Conservation (phyloP, 495 filamentous ascomycete genomes). For the Tuber brumale region DNA sequence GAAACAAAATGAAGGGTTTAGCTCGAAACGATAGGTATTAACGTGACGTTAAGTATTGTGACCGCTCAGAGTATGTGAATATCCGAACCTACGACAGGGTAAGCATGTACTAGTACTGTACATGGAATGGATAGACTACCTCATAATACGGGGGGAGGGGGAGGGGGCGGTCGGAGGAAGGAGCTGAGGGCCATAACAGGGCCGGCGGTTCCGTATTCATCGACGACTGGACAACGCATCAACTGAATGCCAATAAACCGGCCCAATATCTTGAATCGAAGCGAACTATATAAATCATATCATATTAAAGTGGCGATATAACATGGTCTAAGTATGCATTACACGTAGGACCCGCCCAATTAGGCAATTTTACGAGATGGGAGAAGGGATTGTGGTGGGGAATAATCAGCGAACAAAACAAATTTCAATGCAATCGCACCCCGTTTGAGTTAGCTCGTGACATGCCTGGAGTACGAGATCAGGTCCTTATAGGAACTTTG, state of each 20-base stretch:
- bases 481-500: not conserved
- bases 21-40: not conserved
- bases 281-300: slow-evolving; percentile 1
- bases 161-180: not conserved
- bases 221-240: slow-evolving; percentile 5
- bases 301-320: slow-evolving; percentile 4
- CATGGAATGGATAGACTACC: not conserved
- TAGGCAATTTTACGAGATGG: not conserved
- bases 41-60: not conserved
- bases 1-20: not conserved
- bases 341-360: slow-evolving; percentile 2
- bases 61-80: not conserved
- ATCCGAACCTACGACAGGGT: not conserved
- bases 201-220: not conserved
- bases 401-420: slow-evolving; percentile 4
- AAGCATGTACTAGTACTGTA: too few species aligned
- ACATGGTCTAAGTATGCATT: not conserved
- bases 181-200: not conserved
- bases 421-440: not conserved
- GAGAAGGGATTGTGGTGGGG: not conserved
- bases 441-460: not conserved
- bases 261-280: not conserved
- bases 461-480: not conserved
- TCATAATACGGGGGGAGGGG: not conserved
- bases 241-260: not conserved